A percentile compares a stretch with the other conserved stretches of the same genome.
Conservation (phyloP, 176 grass and related monocot species). For the Leersia perrieri region DNA sequence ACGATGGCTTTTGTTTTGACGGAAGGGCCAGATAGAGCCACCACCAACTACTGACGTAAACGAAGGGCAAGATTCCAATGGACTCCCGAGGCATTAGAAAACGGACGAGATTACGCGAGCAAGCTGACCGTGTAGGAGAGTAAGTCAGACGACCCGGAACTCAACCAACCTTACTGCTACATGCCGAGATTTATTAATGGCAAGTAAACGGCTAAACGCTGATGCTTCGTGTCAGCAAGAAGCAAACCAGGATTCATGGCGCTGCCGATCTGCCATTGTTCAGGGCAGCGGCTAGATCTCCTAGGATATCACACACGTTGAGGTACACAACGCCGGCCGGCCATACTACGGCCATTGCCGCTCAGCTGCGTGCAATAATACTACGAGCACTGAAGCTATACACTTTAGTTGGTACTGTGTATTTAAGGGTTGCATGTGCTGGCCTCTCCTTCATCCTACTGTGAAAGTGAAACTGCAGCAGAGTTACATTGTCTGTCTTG, state of each 20-base stretch:
- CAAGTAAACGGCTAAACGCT: neutral
- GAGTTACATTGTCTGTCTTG: neutral
- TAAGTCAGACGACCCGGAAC: neutral
- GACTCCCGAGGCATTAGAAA: neutral
- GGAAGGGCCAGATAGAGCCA: neutral
- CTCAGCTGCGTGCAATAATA: neutral
- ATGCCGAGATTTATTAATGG: neutral
- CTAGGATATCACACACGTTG: conserved; percentile 33
- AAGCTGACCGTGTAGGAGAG: neutral
- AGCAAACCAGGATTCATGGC: neutral
- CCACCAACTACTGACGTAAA: neutral
- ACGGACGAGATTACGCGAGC: neutral
- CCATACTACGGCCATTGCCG: neutral
- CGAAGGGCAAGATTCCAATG: conserved; percentile 13
- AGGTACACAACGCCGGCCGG: conserved; percentile 3
- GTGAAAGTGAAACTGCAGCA: conserved; percentile 5
- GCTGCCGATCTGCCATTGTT: neutral
- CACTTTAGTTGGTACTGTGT: neutral
- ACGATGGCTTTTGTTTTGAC: neutral
- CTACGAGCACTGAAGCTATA: neutral
- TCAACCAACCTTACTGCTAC: neutral
- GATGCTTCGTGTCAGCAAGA: neutral
- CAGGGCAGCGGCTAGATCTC: conserved; percentile 41
- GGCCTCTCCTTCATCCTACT: neutral
- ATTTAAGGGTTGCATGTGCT: conserved; percentile 8